Evolutionary conservation across 805 yeast species (phyloP).

Genomic region (Priceomyces fermenticarens): DNA sequence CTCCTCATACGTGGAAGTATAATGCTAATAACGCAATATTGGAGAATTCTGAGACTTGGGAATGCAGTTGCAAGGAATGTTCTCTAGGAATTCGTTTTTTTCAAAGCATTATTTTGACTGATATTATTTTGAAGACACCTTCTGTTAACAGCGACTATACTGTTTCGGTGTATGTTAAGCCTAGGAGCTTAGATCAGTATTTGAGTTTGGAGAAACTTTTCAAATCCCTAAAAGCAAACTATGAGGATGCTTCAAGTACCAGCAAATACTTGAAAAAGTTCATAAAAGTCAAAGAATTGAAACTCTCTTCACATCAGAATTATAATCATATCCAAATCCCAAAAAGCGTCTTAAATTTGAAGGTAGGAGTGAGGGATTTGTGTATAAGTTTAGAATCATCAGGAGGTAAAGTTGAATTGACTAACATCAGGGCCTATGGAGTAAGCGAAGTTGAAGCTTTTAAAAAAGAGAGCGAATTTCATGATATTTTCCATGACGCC

Average conservation of each 20-base stretch:
- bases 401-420: slow-evolving; percentile 12
- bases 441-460: slow-evolving; percentile 25
- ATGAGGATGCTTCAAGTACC: slow-evolving; percentile 1
- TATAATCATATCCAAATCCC: slow-evolving; percentile 32
- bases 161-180: slow-evolving; percentile 29
- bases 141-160: slow-evolving; percentile 7
- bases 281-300: slow-evolving; percentile 25
- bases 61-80: slow-evolving; percentile 26
- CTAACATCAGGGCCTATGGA: slow-evolving; percentile 26
- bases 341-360: slow-evolving; percentile 28
- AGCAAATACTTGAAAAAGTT: slow-evolving; percentile 30
- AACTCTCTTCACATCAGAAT: slow-evolving; percentile 10
- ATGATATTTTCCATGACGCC: slow-evolving; percentile 11
- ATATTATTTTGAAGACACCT: slow-evolving; percentile 24
- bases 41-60: slow-evolving; percentile 35
- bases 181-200: slow-evolving; percentile 18
- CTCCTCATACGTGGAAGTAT: slow-evolving; percentile 22
- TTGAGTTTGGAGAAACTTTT: slow-evolving; percentile 16
- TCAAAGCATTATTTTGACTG: slow-evolving; percentile 31
- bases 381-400: slow-evolving; percentile 23
- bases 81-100: slow-evolving; percentile 35
- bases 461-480: slow-evolving; percentile 21
- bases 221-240: slow-evolving; percentile 11
- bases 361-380: slow-evolving; percentile 29
- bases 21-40: slow-evolving; percentile 39